A percentile compares a stretch with the other conserved stretches of the same genome.
Conservation (phyloP, 257 asterid species). For the Leptodermis oblonga region DNA sequence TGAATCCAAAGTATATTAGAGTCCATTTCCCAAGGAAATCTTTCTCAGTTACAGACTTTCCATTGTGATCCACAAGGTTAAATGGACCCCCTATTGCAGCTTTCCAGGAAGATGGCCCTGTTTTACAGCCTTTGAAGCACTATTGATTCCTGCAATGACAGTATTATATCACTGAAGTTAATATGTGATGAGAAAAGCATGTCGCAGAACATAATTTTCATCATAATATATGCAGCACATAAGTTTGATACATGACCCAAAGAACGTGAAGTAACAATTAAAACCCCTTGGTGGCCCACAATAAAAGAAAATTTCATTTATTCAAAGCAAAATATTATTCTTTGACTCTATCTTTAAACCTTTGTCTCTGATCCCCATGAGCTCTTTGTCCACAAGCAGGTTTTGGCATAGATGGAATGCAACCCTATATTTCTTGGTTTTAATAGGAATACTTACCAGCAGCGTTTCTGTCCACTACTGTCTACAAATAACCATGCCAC, state of each 20-base stretch:
- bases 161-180: not conserved
- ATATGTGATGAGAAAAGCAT: not conserved
- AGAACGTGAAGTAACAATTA: not conserved
- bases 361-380: not conserved
- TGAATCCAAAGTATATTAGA: constrained; percentile 82
- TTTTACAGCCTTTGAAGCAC: constrained; percentile 54
- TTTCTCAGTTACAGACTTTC: constrained; percentile 73
- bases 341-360: constrained; percentile 3
- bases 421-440: not conserved
- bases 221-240: not conserved
- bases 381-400: not conserved
- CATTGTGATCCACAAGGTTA: constrained; percentile 79
- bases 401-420: not conserved
- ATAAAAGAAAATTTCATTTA: not conserved
- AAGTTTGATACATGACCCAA: too few relatives aligned
- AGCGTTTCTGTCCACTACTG: not conserved
- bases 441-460: not conserved
- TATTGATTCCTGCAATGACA: constrained; percentile 51
- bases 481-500: not conserved
- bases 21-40: constrained; percentile 84
- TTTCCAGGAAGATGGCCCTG: constrained; percentile 81
- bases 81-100: constrained; percentile 94
- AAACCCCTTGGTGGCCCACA: not conserved
- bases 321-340: not conserved
- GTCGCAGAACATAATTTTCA: not conserved